A percentile compares a stretch with the other conserved stretches of the same genome.
Evolutionary conservation across 345 rosid genomes (phyloP).

Genomic region (Eucalyptus rudis): DNA sequence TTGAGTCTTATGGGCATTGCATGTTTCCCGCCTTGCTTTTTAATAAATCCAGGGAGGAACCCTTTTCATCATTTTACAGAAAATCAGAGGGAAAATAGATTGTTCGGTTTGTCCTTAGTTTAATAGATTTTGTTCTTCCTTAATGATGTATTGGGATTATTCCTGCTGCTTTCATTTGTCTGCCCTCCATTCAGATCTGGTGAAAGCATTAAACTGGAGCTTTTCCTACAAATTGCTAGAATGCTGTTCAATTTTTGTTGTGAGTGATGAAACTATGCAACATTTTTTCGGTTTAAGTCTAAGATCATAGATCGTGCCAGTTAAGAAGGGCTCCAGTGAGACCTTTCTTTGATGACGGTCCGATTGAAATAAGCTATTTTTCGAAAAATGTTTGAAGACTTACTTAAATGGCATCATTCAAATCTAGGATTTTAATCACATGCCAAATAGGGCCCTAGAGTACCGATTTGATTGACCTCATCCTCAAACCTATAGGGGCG

Average conservation of each 20-base stretch:
- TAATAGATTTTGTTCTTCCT: background rate
- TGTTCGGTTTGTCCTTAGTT: background rate
- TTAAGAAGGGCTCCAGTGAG: background rate
- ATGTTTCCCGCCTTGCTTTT: background rate
- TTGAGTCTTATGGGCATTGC: background rate
- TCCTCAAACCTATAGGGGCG: background rate
- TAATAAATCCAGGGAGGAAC: background rate
- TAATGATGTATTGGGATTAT: background rate
- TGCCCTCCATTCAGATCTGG: background rate
- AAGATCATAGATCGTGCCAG: background rate
- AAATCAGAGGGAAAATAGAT: background rate
- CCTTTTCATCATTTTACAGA: background rate
- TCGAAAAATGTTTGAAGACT: background rate
- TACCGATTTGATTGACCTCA: background rate
- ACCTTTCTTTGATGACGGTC: background rate
- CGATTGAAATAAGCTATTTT: background rate
- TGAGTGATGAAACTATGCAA: background rate
- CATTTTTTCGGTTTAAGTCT: background rate
- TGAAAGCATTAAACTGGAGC: background rate
- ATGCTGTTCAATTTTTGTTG: background rate
- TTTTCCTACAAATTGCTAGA: background rate
- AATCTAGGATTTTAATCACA: background rate
- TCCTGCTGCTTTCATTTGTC: background rate
- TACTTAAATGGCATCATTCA: background rate
- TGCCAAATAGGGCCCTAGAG: background rate